Evolutionary conservation across 257 asterid species (phyloP).

Genomic region (Lycium ferocissimum): DNA sequence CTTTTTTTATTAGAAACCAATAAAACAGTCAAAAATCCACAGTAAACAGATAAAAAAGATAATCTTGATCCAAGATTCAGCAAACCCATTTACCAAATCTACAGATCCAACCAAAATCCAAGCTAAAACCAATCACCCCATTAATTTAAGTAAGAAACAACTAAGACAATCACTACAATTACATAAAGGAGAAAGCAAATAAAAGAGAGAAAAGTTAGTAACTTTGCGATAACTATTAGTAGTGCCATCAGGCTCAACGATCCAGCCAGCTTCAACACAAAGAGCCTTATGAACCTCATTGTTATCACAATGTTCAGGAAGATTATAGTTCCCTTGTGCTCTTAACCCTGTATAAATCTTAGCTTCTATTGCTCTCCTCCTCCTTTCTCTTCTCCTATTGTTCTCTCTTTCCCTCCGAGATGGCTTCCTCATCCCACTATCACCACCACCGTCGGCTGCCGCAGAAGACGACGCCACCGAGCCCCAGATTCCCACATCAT

Average conservation of each 20-base stretch:
- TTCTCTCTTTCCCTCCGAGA: slow-evolving; percentile 97
- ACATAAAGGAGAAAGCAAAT: neutral
- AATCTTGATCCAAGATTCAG: slow-evolving; percentile 38
- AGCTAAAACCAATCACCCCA: neutral
- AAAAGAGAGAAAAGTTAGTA: neutral
- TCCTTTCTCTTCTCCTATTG: slow-evolving; percentile 92
- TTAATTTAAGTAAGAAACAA: neutral
- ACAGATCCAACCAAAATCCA: slow-evolving; percentile 57
- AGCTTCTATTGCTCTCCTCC: slow-evolving; percentile 94
- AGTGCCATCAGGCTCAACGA: slow-evolving; percentile 94
- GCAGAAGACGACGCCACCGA: slow-evolving; percentile 57
- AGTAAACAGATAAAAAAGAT: slow-evolving; percentile 23
- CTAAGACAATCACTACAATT: neutral
- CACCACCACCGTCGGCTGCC: slow-evolving; percentile 27
- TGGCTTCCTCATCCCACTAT: slow-evolving; percentile 83
- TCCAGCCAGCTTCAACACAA: slow-evolving; percentile 97
- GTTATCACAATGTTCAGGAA: slow-evolving; percentile 93
- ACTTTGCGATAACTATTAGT: slow-evolving; percentile 99
- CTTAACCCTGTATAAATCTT: slow-evolving; percentile 88
- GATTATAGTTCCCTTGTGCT: slow-evolving; percentile 93
- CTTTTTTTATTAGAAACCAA: slow-evolving; percentile 34
- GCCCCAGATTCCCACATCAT: slow-evolving; percentile 78
- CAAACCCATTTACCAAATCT: slow-evolving; percentile 37
- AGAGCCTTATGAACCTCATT: slow-evolving; percentile 96
- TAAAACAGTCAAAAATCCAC: neutral